Conservation (phyloP, 352 stramenopile species). For the Globisporangium lucens region DNA sequence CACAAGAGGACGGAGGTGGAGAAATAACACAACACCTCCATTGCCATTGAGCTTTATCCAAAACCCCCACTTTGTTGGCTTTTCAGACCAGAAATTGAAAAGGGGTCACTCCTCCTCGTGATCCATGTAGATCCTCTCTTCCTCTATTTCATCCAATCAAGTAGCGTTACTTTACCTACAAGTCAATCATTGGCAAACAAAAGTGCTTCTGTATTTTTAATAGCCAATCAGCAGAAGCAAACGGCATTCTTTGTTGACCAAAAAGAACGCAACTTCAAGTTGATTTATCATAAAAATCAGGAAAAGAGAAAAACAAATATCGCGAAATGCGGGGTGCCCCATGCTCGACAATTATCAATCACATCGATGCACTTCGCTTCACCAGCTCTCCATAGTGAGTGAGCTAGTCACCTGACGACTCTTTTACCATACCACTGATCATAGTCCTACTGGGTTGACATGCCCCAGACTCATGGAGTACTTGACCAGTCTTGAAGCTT, state of each 20-base stretch:
- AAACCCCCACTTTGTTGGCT: background rate
- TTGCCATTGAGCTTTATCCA: too few relatives aligned
- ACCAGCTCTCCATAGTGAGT: too few relatives aligned
- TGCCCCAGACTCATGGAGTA: too few relatives aligned
- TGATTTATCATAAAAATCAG: background rate
- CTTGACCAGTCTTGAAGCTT: too few relatives aligned
- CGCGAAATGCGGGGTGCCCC: too few relatives aligned
- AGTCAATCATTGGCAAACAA: background rate
- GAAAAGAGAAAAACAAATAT: background rate
- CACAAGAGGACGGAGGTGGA: too few relatives aligned
- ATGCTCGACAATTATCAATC: background rate
- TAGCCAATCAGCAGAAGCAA: background rate
- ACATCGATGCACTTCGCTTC: too few relatives aligned
- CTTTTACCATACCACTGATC: too few relatives aligned
- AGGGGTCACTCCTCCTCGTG: conserved; percentile 8
- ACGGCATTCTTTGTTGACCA: background rate
- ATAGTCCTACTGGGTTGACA: too few relatives aligned
- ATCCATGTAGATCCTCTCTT: background rate
- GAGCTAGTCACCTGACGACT: too few relatives aligned
- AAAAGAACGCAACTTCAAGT: background rate
- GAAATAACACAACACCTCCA: too few relatives aligned
- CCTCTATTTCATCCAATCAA: background rate
- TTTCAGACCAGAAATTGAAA: background rate
- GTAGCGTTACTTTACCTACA: too few relatives aligned
- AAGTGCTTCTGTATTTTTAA: background rate